Conservation (phyloP, 768 basidiomycete species). For the Candolleomyces efflorescens region DNA sequence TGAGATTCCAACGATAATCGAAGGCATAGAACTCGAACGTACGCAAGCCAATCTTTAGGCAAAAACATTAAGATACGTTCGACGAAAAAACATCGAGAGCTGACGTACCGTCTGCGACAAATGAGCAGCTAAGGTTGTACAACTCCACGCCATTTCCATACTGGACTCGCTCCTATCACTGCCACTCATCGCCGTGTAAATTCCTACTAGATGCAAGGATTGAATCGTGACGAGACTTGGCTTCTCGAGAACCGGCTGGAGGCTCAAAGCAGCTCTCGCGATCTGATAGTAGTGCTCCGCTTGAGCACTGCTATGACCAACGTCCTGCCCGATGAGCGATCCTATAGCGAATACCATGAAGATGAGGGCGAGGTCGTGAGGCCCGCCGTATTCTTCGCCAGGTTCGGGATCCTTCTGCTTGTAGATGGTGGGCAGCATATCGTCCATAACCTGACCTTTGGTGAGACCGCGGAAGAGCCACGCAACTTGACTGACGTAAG, state of each 20-base stretch:
- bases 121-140: constrained; percentile 62
- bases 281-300: constrained; percentile 68
- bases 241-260: constrained; percentile 68
- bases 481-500: constrained; percentile 57
- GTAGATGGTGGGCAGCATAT: constrained; percentile 60
- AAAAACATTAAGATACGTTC: not conserved
- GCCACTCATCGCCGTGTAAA: constrained; percentile 68
- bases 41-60: constrained; percentile 61
- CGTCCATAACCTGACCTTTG: constrained; percentile 62
- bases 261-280: constrained; percentile 56
- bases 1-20: no score
- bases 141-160: constrained; percentile 70
- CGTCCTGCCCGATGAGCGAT: constrained; percentile 35
- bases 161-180: constrained; percentile 59
- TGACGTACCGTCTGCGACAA: constrained; percentile 57
- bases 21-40: no score
- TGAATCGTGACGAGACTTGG: constrained; percentile 71
- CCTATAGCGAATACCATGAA: constrained; percentile 57
- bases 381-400: constrained; percentile 33
- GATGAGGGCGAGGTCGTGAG: constrained; percentile 50
- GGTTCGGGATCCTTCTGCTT: constrained; percentile 40
- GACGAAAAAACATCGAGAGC: not conserved
- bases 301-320: constrained; percentile 13
- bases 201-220: constrained; percentile 60
- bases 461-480: constrained; percentile 63